Percentiles rank a stretch among this genome's conserved stretches.
These are phyloP conservation scores for Leptographium wingfieldii DNA, from an alignment of 2,329 filamentous ascomycete species.

Conservation along the genomic window DNA sequence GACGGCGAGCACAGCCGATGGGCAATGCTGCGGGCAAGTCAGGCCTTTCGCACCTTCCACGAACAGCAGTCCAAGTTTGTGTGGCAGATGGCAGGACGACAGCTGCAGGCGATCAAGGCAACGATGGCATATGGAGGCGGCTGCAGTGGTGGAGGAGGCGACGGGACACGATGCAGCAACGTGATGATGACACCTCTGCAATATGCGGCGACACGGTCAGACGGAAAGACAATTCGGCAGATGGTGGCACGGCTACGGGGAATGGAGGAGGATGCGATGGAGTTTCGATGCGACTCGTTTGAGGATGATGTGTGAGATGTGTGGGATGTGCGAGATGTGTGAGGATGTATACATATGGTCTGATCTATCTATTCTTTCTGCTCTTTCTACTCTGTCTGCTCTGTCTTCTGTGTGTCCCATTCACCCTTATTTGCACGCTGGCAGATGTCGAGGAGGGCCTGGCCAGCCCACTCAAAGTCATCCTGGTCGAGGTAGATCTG, in stretches of 20 bases:
- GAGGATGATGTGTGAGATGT: constrained; percentile 3
- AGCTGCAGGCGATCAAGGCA: constrained; percentile 36
- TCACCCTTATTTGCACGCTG: constrained; percentile 8
- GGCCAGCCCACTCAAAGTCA: constrained; percentile 52
- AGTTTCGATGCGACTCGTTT: background rate
- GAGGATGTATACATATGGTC: no score
- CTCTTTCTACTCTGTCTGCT: background rate
- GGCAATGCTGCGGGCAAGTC: constrained; percentile 38
- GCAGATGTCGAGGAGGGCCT: constrained; percentile 26
- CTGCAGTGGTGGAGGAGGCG: constrained; percentile 1
- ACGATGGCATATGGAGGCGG: background rate
- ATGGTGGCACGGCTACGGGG: constrained; percentile 9
- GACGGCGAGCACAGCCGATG: constrained; percentile 25
- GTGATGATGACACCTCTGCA: constrained; percentile 23
- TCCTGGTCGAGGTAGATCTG: constrained; percentile 54
- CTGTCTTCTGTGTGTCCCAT: constrained; percentile 5
- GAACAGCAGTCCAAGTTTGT: constrained; percentile 18
- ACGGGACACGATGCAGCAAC: constrained; percentile 13
- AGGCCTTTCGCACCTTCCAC: constrained; percentile 29
- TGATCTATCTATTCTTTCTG: background rate
- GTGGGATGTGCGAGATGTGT: background rate
- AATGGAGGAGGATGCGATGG: background rate
- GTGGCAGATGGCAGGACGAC: constrained; percentile 35
- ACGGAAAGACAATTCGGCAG: constrained; percentile 17
- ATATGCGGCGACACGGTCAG: constrained; percentile 24